Base-by-base conservation (phyloP, 1,284 basidiomycete species). In the Leccinum subfulvum region DNA sequence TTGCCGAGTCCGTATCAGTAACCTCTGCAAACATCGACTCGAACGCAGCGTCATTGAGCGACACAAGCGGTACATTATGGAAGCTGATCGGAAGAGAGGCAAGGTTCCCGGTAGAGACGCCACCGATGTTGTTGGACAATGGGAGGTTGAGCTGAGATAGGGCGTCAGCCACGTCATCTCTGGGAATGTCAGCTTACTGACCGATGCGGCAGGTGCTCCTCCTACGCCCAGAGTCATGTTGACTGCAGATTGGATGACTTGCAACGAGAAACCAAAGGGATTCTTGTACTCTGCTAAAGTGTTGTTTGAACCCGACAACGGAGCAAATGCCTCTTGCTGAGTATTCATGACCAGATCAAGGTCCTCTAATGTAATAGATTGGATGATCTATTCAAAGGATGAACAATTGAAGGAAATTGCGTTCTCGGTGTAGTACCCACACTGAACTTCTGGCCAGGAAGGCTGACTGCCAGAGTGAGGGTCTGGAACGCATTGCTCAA, bases 211-310 rank as follows among this genome's bases (percentile, higher is more conserved):
- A 62, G 85, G 76, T n/a, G 76, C 73, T 4, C 84, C 84, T 28
- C 78, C 76, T 23, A 76, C 77, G 10, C 76, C 78, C 52, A 92
- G 73, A 21, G 79, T 79, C 65, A 90, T 83, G 30, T 81, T 79
- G 67, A 90, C 80, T 3, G 80, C 78, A 1, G 84, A 78, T 68
- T 84, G 78, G 23, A 89, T 73, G 44, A 89, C 87, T 70, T 89
- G 87, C 60, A 93, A 73, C 21, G 84, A 84, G 77, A 92, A 93
- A 10, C 85, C 87, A 75, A 93, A 92, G 1, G 91, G 91, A 75
- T 92, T 93, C 74, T 84, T 84, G 72, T 89, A 91, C 64, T 81
- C 78, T 14, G 89, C 90, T 3, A 88, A 66, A 1, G 88, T 89
- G 61, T 80, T 76, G 61, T 84, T 79, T 26, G 88, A 90, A 67